Evolutionary conservation across 306 rosid species (phyloP), one percentile per base, ranked within the genome.

Genomic region (Citrullus colocynthis): DNA sequence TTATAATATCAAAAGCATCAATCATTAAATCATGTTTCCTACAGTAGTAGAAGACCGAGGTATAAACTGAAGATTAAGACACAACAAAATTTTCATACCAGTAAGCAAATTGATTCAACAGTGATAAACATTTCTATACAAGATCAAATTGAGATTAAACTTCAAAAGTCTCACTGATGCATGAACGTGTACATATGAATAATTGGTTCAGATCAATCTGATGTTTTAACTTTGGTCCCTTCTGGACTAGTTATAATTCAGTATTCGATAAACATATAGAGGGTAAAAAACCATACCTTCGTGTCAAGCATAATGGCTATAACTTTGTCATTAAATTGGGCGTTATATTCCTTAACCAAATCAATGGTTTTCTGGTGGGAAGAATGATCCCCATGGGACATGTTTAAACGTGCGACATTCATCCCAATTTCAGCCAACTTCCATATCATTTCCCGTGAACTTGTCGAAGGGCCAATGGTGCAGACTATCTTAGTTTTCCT

Each of bases 261-360:
- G 42, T 41, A 4, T 61, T 76, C 69, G 13, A 44, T 28, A 21
- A 41, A 64, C 67, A 80, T 24, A 64, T 34, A 32, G 59, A 66
- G 70, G 14, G 74, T 6, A 36, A 7, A 21, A 20, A 83, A 36
- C 81, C 81, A 77, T 48, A 90, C 97, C 97, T 95, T 95, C 70
- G 98, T 95, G 85, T 95, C 98, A 74, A 95, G 90, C 98, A 95
- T 92, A 85, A 95, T 90, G 82, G 97, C 91, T 13, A 95, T 83
- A 51, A 86, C 97, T 82, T 85, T 92, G 74, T 95, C 90, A 24
- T 83, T 84, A 77, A 89, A 90, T 72, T 85, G 92, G 79, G 96
- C 84, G 60, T 95, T 95, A 89, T 90, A 95, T 59, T 95, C 88
- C 86, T 86, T 90, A 15, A 95, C 98, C 74, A 89, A 76, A 81